Conservation (phyloP, 2,329 filamentous ascomycete genomes). For the Aspergillus glaucus region DNA sequence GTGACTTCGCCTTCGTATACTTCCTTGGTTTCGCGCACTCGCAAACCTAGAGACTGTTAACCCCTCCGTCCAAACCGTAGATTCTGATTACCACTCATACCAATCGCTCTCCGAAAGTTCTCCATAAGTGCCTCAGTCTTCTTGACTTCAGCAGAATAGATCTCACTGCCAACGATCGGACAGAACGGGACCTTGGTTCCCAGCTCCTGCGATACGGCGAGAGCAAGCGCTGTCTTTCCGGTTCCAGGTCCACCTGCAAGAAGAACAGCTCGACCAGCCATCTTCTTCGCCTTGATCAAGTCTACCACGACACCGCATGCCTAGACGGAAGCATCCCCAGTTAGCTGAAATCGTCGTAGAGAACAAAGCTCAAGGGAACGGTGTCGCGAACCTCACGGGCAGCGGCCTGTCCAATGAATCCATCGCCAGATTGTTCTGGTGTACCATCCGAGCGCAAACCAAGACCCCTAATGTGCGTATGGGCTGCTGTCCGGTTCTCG, state of each 20-base stretch:
- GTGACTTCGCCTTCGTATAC: conserved; percentile 99
- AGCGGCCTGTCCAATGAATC: conserved; percentile 82
- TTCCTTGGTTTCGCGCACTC: conserved; percentile 97
- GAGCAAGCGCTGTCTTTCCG: conserved; percentile 91
- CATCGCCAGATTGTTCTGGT: conserved; percentile 70
- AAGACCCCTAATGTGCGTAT: conserved; percentile 96
- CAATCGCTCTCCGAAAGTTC: conserved; percentile 95
- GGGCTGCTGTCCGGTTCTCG: conserved; percentile 91
- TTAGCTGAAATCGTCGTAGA: not conserved
- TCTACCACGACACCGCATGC: conserved; percentile 95
- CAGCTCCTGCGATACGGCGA: conserved; percentile 93
- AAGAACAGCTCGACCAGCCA: conserved; percentile 90
- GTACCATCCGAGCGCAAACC: conserved; percentile 80
- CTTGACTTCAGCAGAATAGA: conserved; percentile 97
- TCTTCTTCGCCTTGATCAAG: conserved; percentile 91
- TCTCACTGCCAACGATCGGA: conserved; percentile 94
- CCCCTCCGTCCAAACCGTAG: not conserved
- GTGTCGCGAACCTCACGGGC: conserved; percentile 71
- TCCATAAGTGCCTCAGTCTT: conserved; percentile 99
- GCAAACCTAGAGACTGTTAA: conserved; percentile 51
- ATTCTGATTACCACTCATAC: conserved; percentile 36
- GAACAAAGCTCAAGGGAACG: conserved; percentile 1
- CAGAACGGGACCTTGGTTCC: conserved; percentile 98
- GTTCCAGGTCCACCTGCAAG: conserved; percentile 92
- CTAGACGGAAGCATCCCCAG: conserved; percentile 30